Conservation (phyloP, 306 rosid species). For the Acmispon strigosus region DNA sequence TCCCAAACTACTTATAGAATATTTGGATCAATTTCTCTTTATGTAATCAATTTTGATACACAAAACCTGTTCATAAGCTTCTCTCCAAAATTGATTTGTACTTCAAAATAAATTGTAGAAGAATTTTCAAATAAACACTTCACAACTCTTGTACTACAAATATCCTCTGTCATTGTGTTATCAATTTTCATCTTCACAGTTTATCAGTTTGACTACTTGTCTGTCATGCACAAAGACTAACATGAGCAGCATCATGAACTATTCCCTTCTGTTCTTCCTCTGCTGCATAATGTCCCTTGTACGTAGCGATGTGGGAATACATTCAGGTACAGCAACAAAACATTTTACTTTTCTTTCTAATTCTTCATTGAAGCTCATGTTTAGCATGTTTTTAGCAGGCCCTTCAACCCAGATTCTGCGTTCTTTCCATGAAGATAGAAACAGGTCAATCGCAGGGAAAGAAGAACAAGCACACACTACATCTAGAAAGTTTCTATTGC, state of each 20-base stretch:
- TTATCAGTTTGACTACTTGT: background rate
- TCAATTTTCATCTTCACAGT: background rate
- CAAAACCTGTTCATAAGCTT: too few relatives aligned
- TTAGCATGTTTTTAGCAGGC: constrained; percentile 9
- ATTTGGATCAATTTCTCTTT: too few relatives aligned
- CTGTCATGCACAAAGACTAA: background rate
- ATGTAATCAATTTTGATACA: too few relatives aligned
- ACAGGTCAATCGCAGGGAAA: constrained; percentile 19
- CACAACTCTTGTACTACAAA: background rate
- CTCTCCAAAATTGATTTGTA: too few relatives aligned
- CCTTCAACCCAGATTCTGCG: constrained; percentile 21
- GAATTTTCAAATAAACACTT: background rate
- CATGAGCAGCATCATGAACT: constrained; percentile 23
- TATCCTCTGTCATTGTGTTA: background rate
- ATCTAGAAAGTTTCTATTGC: constrained; percentile 28
- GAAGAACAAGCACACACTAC: constrained; percentile 16
- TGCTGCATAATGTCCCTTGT: constrained; percentile 17
- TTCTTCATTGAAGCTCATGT: background rate
- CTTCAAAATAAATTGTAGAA: too few relatives aligned
- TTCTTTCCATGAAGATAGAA: constrained; percentile 25
- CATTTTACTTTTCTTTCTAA: background rate
- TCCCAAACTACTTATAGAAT: too few relatives aligned
- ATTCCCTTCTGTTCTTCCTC: constrained; percentile 21
- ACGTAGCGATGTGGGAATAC: constrained; percentile 16
- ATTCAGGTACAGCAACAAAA: constrained; percentile 30